Evolutionary conservation across 768 basidiomycete species (phyloP), one percentile per base, ranked within the genome.

Genomic region (Tylopilus sp.): DNA sequence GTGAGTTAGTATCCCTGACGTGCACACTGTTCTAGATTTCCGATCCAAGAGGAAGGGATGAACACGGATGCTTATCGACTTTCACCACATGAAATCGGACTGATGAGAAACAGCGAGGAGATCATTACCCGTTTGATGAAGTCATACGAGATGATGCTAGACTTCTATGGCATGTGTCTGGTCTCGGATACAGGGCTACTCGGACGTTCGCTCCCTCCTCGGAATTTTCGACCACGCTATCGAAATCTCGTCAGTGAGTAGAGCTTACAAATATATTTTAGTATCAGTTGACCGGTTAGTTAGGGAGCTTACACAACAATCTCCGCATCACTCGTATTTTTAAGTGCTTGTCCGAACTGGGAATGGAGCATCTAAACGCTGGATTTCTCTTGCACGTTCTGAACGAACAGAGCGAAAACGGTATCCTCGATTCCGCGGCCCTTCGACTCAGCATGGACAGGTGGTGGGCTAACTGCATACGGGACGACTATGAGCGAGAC

Each of bases 151-250:
- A 76, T 89, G 59, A 87, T 92, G 84, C 78, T 90, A 25, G 85
- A 86, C 65, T 89, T 90, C 71, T 90, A 87, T 63, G 88, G 87
- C 22, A 87, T 89, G 85, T 73, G 74, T 26, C 77, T 89, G 29
- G 69, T 82, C 31, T 59, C 70, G 24, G 77, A 81, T 36, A 82
- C 84, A 0, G 87, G 87, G 4, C 75, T 84, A 24, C 59, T 89
- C 16, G 75, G 74, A 28, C 82, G 87, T 34, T 71, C 73, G 17
- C 48, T 72, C 48, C 75, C 73, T 29, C 81, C 80, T 30, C 66
- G 73, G 43, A 76, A 82, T 59, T 84, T 77, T 62, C 64, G 52
- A n/a, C 57, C 74, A 17, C 76, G 84, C 53, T 89, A 87, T 63
- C 63, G 64, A 30, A 88, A 92, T 61, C 81, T 89, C 50, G 70